phyloP scores from a whole-genome alignment of 2,329 filamentous ascomycete genomes.

The Stagonosporopsis chrysanthemi region DNA sequence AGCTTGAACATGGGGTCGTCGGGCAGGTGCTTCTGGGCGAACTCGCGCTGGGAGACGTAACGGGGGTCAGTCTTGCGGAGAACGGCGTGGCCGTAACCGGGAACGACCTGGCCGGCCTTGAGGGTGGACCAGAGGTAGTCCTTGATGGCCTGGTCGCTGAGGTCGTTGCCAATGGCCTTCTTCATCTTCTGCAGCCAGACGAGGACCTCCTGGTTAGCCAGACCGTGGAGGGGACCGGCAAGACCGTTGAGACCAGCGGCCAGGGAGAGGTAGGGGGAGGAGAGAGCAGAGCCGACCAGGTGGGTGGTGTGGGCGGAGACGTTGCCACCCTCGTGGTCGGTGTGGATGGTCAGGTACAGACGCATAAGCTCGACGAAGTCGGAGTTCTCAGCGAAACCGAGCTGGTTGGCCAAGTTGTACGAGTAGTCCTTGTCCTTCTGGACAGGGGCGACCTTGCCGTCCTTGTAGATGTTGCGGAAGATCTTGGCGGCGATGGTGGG shows the following conservation, averaged over 20 bases:
- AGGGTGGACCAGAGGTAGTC: conserved; percentile 99
- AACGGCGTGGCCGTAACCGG: conserved; percentile 97
- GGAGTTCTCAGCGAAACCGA: conserved; percentile 91
- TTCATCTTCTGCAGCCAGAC: conserved; percentile 99
- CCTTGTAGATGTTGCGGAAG: conserved; percentile 99
- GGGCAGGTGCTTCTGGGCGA: conserved; percentile 91
- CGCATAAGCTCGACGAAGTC: conserved; percentile 99
- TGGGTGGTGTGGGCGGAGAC: conserved; percentile 98
- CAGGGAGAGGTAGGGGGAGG: conserved; percentile 96
- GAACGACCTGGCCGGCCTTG: conserved; percentile 93
- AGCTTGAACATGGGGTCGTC: conserved; percentile 99
- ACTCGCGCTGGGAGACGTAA: conserved; percentile 97
- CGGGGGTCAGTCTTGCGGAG: conserved; percentile 99
- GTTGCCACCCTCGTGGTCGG: conserved; percentile 99
- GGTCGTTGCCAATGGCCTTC: conserved; percentile 88
- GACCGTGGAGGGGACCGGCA: conserved; percentile 95
- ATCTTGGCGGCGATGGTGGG: conserved; percentile 97
- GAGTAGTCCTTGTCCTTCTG: conserved; percentile 99
- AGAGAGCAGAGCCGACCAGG: conserved; percentile 94
- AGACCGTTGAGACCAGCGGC: conserved; percentile 97
- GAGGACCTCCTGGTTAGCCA: conserved; percentile 99
- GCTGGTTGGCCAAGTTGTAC: conserved; percentile 99
- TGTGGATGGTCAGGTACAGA: conserved; percentile 99
- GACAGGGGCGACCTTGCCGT: conserved; percentile 93
- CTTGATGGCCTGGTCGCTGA: conserved; percentile 95